Evolutionary conservation across 805 yeast genomes (phyloP), one percentile per base, ranked within the genome.

Genomic region (Yamadazyma insecticola): DNA sequence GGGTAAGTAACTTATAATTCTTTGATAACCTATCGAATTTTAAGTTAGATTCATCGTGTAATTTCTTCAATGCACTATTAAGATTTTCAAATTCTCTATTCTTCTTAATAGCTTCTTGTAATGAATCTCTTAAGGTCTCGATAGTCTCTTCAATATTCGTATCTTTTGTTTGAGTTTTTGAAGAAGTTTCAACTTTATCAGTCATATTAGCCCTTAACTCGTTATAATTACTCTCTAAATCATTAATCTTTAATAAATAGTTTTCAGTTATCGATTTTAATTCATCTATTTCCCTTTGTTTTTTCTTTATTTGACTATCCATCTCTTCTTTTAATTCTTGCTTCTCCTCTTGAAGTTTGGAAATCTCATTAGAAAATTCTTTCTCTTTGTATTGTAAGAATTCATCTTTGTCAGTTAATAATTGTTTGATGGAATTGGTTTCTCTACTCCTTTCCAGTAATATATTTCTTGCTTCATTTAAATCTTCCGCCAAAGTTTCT

Each of bases 381-480:
- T 61, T 60, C n/a, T 72, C 53, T 33, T 72, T 73, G 2, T 48
- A 41, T 20, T 68, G 71, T 24, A 74, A 70, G 22, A 64, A 70
- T 26, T 76, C 78, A 45, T 88, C 90, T 5, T 74, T 69, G 26
- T 86, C 95, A 27, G 74, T 54, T 17, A 89, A 49, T 22, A 86
- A 53, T 36, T 83, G 64, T 44, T 94, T 70, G 56, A 88, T 74
- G 0, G 86, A 77, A 1, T 78, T 65, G 0, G 86, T 70, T 55
- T 90, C 97, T 30, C 89, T 67, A 0, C 84, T 76, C 38, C 95
- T 73, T 47, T 88, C 96, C 48, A 81, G 92, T 2, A 89, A 56
- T 54, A 79, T 65, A 19, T 74, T 71, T 33, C 86, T 72, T 4
- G 84, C 64, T 36, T 89, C 97, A 8, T 72, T 63, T n/a, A 90